Conservation (phyloP, 805 yeast genomes). For the Candida wancherniae region DNA sequence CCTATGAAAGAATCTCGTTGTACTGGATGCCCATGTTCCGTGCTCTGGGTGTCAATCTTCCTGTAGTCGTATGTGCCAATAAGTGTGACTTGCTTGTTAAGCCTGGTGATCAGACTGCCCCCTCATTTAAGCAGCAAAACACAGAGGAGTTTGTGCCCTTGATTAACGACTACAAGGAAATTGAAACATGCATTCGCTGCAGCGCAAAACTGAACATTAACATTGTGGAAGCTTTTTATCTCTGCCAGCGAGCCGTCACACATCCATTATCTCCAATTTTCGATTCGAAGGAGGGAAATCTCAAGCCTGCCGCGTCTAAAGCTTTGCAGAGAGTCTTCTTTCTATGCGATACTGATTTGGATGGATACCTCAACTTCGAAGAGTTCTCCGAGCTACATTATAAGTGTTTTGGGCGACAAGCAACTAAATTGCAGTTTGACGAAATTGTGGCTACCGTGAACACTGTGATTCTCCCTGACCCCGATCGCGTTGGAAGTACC, state of each 20-base stretch:
- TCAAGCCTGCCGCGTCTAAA: conserved; percentile 70
- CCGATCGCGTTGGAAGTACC: conserved; percentile 2
- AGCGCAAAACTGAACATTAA: conserved; percentile 82
- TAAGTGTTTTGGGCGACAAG: conserved; percentile 59
- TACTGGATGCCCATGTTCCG: conserved; percentile 95
- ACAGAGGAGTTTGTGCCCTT: conserved; percentile 83
- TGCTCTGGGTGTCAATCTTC: conserved; percentile 88
- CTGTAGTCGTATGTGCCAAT: conserved; percentile 87
- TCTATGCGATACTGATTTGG: conserved; percentile 85
- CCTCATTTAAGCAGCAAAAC: conserved; percentile 31
- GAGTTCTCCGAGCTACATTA: conserved; percentile 69
- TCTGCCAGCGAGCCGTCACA: conserved; percentile 89
- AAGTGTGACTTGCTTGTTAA: conserved; percentile 48
- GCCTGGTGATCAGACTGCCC: conserved; percentile 26
- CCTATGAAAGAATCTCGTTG: conserved; percentile 84
- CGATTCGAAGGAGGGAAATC: conserved; percentile 81
- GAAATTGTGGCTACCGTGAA: conserved; percentile 32
- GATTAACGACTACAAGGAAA: conserved; percentile 86
- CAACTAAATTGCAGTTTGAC: conserved; percentile 31
- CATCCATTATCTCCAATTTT: conserved; percentile 91
- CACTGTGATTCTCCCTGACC: conserved; percentile 28
- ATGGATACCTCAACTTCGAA: conserved; percentile 66
- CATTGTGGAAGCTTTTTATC: conserved; percentile 85
- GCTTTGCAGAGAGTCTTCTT: conserved; percentile 82
- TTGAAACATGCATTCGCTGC: conserved; percentile 85